A percentile compares a stretch with the other conserved stretches of the same genome.
These are phyloP conservation scores for Neoscytalidium dimidiatum DNA, from an alignment of 2,329 filamentous ascomycete species.

Conservation along the genomic window DNA sequence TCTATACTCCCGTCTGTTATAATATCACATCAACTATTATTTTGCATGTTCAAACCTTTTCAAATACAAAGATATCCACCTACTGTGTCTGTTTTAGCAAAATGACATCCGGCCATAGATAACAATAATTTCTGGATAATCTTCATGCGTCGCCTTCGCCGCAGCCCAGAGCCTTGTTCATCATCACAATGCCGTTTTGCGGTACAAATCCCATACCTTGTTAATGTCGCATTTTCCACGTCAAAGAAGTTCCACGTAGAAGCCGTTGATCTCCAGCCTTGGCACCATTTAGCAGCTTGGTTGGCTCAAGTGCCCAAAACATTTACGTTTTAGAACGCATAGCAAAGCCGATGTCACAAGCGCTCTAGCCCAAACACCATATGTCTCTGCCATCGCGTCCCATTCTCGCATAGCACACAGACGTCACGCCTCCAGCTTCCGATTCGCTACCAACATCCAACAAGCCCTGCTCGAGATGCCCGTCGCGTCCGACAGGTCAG, in stretches of 20 bases:
- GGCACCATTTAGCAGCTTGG: background rate
- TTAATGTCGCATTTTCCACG: background rate
- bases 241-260: background rate
- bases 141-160: background rate
- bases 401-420: background rate
- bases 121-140: no score
- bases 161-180: background rate
- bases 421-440: background rate
- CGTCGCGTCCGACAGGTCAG: background rate
- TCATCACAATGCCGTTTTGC: background rate
- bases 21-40: background rate
- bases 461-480: background rate
- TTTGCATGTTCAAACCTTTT: background rate
- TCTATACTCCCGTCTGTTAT: background rate
- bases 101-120: no score
- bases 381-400: background rate
- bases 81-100: background rate
- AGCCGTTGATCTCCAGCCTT: background rate
- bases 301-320: background rate
- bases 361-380: constrained; percentile 13
- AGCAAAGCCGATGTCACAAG: background rate
- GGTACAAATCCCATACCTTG: background rate
- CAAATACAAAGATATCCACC: background rate
- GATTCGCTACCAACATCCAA: background rate
- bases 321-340: constrained; percentile 8